Evolutionary conservation across 2,329 filamentous ascomycete species (phyloP), one percentile per base, ranked within the genome.

Genomic region (Fusarium sp.): DNA sequence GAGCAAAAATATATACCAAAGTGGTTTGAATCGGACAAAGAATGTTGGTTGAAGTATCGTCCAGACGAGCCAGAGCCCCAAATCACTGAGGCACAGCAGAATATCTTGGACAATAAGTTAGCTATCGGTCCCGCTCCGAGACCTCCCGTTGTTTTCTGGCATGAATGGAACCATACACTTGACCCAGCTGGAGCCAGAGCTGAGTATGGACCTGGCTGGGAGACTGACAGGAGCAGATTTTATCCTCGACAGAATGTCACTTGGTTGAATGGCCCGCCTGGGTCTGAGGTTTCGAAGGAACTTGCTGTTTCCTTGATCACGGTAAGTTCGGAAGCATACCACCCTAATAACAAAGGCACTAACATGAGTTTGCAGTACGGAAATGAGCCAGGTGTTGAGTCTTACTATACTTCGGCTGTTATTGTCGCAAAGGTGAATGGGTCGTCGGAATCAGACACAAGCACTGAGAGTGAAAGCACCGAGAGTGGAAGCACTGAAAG

Each of bases 211-310:
- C n/a, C n/a, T n/a, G n/a, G n/a, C n/a, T n/a, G n/a, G n/a, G n/a
- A n/a, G n/a, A n/a, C n/a, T n/a, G n/a, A n/a, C n/a, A n/a, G n/a
- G n/a, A n/a, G n/a, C n/a, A n/a, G n/a, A n/a, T n/a, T n/a, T n/a
- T n/a, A n/a, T n/a, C n/a, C n/a, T n/a, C n/a, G n/a, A n/a, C n/a
- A n/a, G 33, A 15, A 35, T 7, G 22, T 75, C 1, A 62, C 45
- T 2, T 75, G 72, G 72, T 44, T 71, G 24, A 75, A 73, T 7
- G 16, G 60, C 4, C 33, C 18, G 2, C 73, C 73, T 4, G 22
- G 30, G 0, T 11, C 3, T 10, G 3, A 26, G 6, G 47, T 39
- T 4, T 41, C 48, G 0, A 64, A 30, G 3, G 73, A 75, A 13
- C 30, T 75, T 10, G 47, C 69, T 24, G 48, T 71, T 41, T 39